phyloP scores from a whole-genome alignment of 805 yeast species.

The Teunomyces stri region DNA sequence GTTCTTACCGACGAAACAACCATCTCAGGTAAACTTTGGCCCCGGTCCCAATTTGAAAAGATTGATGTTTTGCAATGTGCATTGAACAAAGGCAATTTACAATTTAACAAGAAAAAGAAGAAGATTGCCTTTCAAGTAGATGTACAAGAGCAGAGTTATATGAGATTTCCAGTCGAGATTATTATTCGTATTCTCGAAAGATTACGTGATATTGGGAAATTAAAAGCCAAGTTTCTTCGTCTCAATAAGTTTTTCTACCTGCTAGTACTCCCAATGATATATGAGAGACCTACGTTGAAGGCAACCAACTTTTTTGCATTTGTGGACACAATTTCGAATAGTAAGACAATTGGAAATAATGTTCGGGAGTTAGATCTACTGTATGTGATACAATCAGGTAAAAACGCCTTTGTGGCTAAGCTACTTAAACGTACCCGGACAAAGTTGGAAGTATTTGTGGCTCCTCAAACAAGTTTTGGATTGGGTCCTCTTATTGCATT shows the following conservation, averaged over 20 bases:
- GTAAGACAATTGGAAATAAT: slow-evolving; percentile 51
- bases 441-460: slow-evolving; percentile 65
- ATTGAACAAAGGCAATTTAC: slow-evolving; percentile 24
- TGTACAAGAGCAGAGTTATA: slow-evolving; percentile 21
- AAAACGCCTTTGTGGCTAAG: slow-evolving; percentile 85
- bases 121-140: slow-evolving; percentile 13
- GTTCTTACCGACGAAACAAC: slow-evolving; percentile 25
- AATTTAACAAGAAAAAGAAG: slow-evolving; percentile 13
- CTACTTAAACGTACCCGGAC: slow-evolving; percentile 73
- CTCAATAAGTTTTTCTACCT: slow-evolving; percentile 62
- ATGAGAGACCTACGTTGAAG: slow-evolving; percentile 58
- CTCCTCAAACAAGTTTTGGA: slow-evolving; percentile 96
- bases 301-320: slow-evolving; percentile 70
- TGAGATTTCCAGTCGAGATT: slow-evolving; percentile 37
- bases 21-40: slow-evolving; percentile 40
- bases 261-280: slow-evolving; percentile 62
- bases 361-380: slow-evolving; percentile 73
- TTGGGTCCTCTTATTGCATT: slow-evolving; percentile 83
- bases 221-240: slow-evolving; percentile 50
- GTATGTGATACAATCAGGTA: slow-evolving; percentile 83
- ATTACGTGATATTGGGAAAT: slow-evolving; percentile 23
- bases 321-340: slow-evolving; percentile 62
- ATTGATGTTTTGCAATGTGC: slow-evolving; percentile 44
- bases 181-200: slow-evolving; percentile 31
- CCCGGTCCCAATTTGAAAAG: slow-evolving; percentile 49